These are phyloP conservation scores for Neonectria magnoliae DNA, from an alignment of 2,329 filamentous ascomycete genomes.

Conservation along the genomic window DNA sequence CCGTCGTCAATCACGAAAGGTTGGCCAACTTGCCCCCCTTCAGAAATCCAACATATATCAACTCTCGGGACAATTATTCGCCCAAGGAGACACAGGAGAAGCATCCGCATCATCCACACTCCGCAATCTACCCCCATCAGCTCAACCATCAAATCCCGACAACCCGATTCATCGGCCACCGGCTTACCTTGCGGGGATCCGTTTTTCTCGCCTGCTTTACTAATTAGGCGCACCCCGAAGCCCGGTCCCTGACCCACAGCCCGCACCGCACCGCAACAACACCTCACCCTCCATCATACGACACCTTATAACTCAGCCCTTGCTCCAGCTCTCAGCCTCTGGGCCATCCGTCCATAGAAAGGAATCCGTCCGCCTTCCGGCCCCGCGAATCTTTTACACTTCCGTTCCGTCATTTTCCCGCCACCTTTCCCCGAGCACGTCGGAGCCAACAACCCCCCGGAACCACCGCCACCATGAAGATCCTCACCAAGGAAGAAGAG, in stretches of 20 bases:
- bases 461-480: slow-evolving; percentile 75
- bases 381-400: slow-evolving; percentile 11
- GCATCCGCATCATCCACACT: background rate
- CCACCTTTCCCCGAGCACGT: background rate
- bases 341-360: slow-evolving; percentile 9
- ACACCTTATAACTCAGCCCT: slow-evolving; percentile 3
- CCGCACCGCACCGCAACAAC: slow-evolving; percentile 14
- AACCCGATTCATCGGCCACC: slow-evolving; percentile 15
- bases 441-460: background rate
- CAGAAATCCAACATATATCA: background rate
- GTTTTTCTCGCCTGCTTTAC: slow-evolving; percentile 12
- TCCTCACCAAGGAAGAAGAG: slow-evolving; percentile 95
- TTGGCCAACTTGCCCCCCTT: background rate
- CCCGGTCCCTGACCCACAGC: slow-evolving; percentile 12
- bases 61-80: background rate
- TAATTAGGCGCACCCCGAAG: slow-evolving; percentile 1
- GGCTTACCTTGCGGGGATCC: slow-evolving; percentile 15
- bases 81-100: background rate
- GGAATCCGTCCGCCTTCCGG: slow-evolving; percentile 1
- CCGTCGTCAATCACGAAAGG: slow-evolving; percentile 14
- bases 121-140: slow-evolving; percentile 4
- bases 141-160: slow-evolving; percentile 14
- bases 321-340: background rate
- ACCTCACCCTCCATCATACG: slow-evolving; percentile 24
- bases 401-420: background rate